These are phyloP conservation scores for Sugiyamaella smithiae DNA, from an alignment of 805 yeast genomes.

Conservation along the genomic window DNA sequence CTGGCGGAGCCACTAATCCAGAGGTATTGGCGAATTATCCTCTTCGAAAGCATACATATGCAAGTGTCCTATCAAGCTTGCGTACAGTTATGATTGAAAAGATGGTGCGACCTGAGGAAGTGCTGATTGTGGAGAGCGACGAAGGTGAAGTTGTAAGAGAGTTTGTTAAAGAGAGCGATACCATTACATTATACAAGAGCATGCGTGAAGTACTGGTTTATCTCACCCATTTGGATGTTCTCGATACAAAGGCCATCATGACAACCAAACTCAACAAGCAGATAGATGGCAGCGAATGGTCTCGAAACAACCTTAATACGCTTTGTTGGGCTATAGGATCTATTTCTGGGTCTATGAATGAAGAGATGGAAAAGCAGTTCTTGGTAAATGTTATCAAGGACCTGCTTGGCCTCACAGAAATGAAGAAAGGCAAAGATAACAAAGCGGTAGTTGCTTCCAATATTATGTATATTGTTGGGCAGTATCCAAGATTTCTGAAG, in stretches of 20 bases:
- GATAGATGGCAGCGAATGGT: conserved; percentile 97
- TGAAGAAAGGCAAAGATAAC: conserved; percentile 95
- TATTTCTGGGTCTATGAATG: conserved; percentile 97
- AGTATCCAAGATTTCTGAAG: conserved; percentile 93
- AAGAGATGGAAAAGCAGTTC: conserved; percentile 93
- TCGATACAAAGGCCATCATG: conserved; percentile 93
- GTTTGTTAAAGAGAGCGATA: conserved; percentile 94
- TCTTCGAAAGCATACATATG: conserved; percentile 80
- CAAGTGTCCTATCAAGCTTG: conserved; percentile 72
- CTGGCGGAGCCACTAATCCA: conserved; percentile 83
- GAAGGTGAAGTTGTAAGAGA: conserved; percentile 99
- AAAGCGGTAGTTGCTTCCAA: conserved; percentile 99
- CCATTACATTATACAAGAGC: conserved; percentile 90
- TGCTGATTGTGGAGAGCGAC: conserved; percentile 92
- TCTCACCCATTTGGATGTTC: conserved; percentile 90
- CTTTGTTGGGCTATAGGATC: conserved; percentile 99
- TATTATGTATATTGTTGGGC: conserved; percentile 99
- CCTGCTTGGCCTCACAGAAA: conserved; percentile 84
- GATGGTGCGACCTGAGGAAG: conserved; percentile 99
- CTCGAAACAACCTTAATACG: conserved; percentile 97
- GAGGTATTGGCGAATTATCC: conserved; percentile 72
- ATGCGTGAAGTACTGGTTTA: conserved; percentile 95
- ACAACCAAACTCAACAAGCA: conserved; percentile 86
- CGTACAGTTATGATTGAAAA: conserved; percentile 93
- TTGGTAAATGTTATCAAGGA: conserved; percentile 92